These are phyloP conservation scores for Carallia brachiata DNA, from an alignment of 345 rosid species.

Conservation along the genomic window DNA sequence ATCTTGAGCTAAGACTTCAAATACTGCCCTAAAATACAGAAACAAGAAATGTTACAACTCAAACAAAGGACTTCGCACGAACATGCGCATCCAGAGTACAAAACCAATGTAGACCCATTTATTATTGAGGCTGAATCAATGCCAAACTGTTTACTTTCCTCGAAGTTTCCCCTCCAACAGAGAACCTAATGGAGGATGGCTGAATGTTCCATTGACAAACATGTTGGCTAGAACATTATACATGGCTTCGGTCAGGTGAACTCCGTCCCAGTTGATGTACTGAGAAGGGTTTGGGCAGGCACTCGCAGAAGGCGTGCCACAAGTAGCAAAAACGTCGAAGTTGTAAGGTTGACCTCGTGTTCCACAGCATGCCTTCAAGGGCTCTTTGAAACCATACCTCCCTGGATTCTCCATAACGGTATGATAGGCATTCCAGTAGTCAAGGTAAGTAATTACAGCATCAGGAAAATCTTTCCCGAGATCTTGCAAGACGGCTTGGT, in stretches of 20 bases:
- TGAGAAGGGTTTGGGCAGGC: conserved; percentile 52
- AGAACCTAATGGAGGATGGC: conserved; percentile 58
- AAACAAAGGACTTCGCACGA: too few relatives aligned
- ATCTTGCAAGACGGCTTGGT: conserved; percentile 40
- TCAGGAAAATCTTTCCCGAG: conserved; percentile 58
- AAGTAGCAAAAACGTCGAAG: conserved; percentile 48
- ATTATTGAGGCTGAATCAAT: not conserved
- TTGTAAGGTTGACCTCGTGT: conserved; percentile 64
- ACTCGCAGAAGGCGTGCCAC: conserved; percentile 49
- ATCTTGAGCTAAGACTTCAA: too few relatives aligned
- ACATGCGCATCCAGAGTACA: too few relatives aligned
- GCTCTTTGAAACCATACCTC: conserved; percentile 59
- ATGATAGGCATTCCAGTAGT: conserved; percentile 77
- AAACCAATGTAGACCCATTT: not conserved
- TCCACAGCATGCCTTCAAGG: conserved; percentile 86
- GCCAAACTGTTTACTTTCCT: conserved; percentile 9
- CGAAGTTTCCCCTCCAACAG: conserved; percentile 44
- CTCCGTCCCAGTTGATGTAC: conserved; percentile 95
- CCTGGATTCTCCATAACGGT: conserved; percentile 45
- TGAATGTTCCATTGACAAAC: conserved; percentile 58
- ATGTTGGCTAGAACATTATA: conserved; percentile 58
- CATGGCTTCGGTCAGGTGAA: conserved; percentile 90
- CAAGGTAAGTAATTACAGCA: conserved; percentile 61
- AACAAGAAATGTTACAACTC: too few relatives aligned
- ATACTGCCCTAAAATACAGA: too few relatives aligned